phyloP scores from a whole-genome alignment of 1,139 yeast species.

The Debaryomyces fabryi region DNA sequence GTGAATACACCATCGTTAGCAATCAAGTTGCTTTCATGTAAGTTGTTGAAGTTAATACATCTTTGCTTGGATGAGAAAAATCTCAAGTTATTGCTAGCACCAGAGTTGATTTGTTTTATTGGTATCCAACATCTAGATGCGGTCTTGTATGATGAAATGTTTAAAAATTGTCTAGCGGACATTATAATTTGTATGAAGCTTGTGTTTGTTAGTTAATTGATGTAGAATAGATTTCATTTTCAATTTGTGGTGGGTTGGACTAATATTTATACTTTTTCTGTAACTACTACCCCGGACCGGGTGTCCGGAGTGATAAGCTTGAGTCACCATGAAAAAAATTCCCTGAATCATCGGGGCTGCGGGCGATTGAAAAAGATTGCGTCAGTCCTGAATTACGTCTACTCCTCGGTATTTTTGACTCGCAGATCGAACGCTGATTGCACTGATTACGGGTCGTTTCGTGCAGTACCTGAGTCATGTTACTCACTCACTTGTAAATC shows the following conservation, averaged over 20 bases:
- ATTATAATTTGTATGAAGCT: conserved; percentile 18
- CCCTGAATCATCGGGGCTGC: conserved; percentile 14
- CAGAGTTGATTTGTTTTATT: conserved; percentile 15
- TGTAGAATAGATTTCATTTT: background rate
- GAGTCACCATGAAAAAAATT: conserved; percentile 6
- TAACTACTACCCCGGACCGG: conserved; percentile 14
- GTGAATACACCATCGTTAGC: conserved; percentile 41
- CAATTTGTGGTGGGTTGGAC: background rate
- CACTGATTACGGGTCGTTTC: background rate
- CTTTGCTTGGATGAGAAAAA: conserved; percentile 45
- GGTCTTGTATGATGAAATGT: conserved; percentile 42
- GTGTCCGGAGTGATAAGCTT: conserved; percentile 7
- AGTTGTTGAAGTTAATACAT: conserved; percentile 39
- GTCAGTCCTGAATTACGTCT: background rate
- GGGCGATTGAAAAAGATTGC: conserved; percentile 4
- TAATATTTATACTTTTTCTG: background rate
- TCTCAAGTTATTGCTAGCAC: conserved; percentile 18
- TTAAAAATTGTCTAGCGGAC: conserved; percentile 38
- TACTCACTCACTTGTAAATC: background rate
- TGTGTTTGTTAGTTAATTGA: background rate
- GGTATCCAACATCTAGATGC: conserved; percentile 53
- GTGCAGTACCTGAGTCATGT: background rate
- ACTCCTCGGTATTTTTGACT: background rate
- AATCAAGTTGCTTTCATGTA: conserved; percentile 35
- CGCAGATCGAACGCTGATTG: background rate